Conservation (phyloP, 306 rosid species). For the Carpinus fangiana region DNA sequence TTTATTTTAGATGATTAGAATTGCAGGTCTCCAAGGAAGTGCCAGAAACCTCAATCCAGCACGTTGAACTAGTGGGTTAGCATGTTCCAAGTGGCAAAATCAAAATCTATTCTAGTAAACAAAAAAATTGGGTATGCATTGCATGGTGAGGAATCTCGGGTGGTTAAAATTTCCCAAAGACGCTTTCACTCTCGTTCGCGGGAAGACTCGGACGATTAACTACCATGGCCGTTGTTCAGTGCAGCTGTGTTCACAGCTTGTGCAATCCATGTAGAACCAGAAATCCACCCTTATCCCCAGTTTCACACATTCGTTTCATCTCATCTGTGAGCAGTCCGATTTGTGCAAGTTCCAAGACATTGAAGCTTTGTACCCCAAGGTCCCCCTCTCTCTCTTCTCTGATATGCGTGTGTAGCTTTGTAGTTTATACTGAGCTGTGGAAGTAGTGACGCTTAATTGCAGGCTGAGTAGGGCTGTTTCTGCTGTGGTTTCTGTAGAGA, state of each 20-base stretch:
- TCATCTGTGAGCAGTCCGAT: constrained; percentile 24
- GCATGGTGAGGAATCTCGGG: not conserved
- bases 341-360: constrained; percentile 27
- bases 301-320: constrained; percentile 24
- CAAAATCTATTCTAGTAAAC: constrained; percentile 11
- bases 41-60: not conserved
- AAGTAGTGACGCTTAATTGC: constrained; percentile 7
- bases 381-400: constrained; percentile 26
- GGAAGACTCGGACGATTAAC: constrained; percentile 4
- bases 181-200: not conserved
- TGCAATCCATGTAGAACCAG: constrained; percentile 31
- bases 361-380: constrained; percentile 46
- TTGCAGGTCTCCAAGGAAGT: no score
- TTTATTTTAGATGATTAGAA: no score
- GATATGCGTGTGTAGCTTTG: not conserved
- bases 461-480: constrained; percentile 51
- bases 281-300: constrained; percentile 27
- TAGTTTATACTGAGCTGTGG: not conserved
- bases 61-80: constrained; percentile 18
- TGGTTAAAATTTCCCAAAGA: not conserved
- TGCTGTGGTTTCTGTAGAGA: constrained; percentile 66
- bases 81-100: constrained; percentile 42
- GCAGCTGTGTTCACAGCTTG: constrained; percentile 41
- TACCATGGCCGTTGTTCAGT: constrained; percentile 57
- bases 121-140: not conserved